phyloP scores from a whole-genome alignment of 83 land plant species.

The Picea engelmannii region DNA sequence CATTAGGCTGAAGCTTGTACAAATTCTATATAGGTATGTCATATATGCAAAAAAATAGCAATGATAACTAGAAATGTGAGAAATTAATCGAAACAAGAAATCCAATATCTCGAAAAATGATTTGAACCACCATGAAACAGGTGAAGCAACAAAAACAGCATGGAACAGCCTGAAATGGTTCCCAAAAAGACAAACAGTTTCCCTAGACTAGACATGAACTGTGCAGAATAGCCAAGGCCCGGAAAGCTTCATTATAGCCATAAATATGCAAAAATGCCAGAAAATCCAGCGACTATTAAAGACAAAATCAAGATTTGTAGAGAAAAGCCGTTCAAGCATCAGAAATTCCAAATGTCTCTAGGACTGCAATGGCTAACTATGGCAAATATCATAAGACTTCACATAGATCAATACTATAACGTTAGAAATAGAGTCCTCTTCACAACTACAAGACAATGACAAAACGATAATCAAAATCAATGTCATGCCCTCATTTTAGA shows the following conservation, averaged over 20 bases:
- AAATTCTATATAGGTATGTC: neutral
- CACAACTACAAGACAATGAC: neutral
- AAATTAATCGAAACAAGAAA: neutral
- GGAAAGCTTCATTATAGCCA: no score
- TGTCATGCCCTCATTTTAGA: neutral
- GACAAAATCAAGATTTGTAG: neutral
- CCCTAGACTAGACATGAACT: no score
- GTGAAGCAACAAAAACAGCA: neutral
- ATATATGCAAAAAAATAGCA: neutral
- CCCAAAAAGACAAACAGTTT: no score
- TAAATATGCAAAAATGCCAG: no score
- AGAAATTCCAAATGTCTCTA: neutral
- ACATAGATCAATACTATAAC: neutral
- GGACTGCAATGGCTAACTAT: neutral
- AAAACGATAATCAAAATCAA: neutral
- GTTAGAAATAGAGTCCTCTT: neutral
- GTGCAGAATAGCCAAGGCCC: no score
- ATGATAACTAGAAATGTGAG: neutral
- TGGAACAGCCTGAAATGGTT: neutral
- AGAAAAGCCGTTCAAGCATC: neutral
- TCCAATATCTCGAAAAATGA: neutral
- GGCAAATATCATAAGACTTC: neutral
- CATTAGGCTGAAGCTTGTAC: neutral
- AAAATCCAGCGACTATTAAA: no score
- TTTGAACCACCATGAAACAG: no score